These are phyloP conservation scores for Aspergillus sp. DNA, from an alignment of 2,329 filamentous ascomycete genomes.

Conservation along the genomic window DNA sequence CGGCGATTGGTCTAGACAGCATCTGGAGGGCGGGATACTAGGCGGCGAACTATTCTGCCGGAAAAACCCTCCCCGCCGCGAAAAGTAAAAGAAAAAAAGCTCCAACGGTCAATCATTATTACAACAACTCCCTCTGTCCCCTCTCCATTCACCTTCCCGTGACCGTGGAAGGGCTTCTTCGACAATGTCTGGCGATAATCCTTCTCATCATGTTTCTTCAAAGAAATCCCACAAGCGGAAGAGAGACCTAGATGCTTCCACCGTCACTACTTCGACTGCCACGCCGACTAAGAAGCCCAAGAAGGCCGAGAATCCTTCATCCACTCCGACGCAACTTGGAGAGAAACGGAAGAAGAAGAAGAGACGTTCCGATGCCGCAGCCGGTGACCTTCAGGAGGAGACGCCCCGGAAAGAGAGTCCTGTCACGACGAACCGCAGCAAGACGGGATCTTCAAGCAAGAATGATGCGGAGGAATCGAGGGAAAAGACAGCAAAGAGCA, in stretches of 20 bases:
- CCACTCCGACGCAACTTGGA: constrained; percentile 24
- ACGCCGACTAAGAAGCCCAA: constrained; percentile 40
- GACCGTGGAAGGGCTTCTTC: constrained; percentile 6
- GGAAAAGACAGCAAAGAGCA: constrained; percentile 34
- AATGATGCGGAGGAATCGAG: constrained; percentile 18
- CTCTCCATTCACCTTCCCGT: constrained; percentile 4
- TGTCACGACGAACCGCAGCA: constrained; percentile 25
- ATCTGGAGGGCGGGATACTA: constrained; percentile 12
- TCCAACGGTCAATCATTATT: constrained; percentile 12
- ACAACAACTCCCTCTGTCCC: constrained; percentile 11
- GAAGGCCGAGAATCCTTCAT: constrained; percentile 20
- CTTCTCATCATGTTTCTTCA: constrained; percentile 47
- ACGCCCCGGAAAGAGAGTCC: constrained; percentile 25
- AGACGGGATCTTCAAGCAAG: constrained; percentile 23
- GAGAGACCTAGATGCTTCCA: constrained; percentile 27
- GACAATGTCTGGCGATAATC: constrained; percentile 47
- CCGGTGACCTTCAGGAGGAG: constrained; percentile 30
- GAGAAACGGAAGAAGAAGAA: constrained; percentile 27
- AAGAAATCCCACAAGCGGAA: constrained; percentile 33
- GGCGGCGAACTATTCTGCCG: constrained; percentile 24
- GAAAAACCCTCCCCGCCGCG: constrained; percentile 25
- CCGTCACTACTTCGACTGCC: constrained; percentile 21
- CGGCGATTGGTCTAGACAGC: constrained; percentile 4
- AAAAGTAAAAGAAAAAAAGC: constrained; percentile 18
- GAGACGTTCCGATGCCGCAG: constrained; percentile 18